These are phyloP conservation scores for Ilex aquifolium DNA, from an alignment of 257 asterid species.

Conservation along the genomic window DNA sequence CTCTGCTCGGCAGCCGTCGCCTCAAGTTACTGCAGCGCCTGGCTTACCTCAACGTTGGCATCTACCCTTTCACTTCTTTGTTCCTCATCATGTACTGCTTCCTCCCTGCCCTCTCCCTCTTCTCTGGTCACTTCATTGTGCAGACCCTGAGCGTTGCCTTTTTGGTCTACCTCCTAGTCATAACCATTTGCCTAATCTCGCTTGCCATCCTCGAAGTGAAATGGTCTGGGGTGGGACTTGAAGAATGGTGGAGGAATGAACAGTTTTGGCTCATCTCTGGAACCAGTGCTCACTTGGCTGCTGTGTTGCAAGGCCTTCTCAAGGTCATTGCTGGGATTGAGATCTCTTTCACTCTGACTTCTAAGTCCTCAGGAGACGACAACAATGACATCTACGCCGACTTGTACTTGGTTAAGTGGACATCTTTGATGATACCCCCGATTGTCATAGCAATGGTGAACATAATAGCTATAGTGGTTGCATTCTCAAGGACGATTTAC, in stretches of 20 bases:
- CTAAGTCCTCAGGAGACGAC: slow-evolving; percentile 35
- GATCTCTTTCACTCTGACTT: slow-evolving; percentile 38
- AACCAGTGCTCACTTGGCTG: slow-evolving; percentile 43
- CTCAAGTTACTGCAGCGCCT: slow-evolving; percentile 33
- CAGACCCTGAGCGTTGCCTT: slow-evolving; percentile 24
- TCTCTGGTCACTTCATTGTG: slow-evolving; percentile 40
- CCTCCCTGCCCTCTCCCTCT: slow-evolving; percentile 41
- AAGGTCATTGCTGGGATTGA: slow-evolving; percentile 42
- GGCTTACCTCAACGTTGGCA: slow-evolving; percentile 31
- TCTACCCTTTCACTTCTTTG: slow-evolving; percentile 16
- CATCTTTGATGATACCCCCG: slow-evolving; percentile 38
- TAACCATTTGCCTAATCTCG: slow-evolving; percentile 26
- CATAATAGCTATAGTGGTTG: slow-evolving; percentile 29
- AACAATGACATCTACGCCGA: slow-evolving; percentile 30
- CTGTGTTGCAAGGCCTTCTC: slow-evolving; percentile 38
- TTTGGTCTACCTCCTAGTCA: slow-evolving; percentile 26
- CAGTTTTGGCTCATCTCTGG: slow-evolving; percentile 45
- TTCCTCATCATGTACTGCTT: slow-evolving; percentile 37
- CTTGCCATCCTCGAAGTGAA: slow-evolving; percentile 33
- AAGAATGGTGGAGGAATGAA: slow-evolving; percentile 46
- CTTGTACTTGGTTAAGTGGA: slow-evolving; percentile 33
- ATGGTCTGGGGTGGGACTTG: slow-evolving; percentile 39
- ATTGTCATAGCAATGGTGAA: slow-evolving; percentile 34
- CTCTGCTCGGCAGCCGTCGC: slow-evolving; percentile 18
- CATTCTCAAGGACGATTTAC: slow-evolving; percentile 29